Base-by-base conservation (phyloP, 169 alveolate species). In the Plasmodium knowlesi region DNA sequence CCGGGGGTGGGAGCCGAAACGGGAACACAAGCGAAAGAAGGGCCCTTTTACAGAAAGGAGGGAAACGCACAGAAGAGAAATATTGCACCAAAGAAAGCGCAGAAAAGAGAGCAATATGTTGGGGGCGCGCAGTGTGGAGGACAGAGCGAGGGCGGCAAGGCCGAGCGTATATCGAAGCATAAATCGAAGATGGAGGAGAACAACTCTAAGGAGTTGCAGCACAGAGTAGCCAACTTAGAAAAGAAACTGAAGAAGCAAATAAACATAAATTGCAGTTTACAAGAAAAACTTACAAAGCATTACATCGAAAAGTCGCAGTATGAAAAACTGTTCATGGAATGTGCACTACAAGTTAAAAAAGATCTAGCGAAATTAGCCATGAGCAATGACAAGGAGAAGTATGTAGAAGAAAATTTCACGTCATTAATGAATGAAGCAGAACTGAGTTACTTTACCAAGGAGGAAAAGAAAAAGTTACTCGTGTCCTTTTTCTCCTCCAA, bases 231-330 rank as follows among this genome's bases (percentile, higher is more conserved):
- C 37, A 78, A 79, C 67, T 80, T 88, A 73, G 94, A 88, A 88
- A 88, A 88, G 72, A 88, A 88, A 88, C 82, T 88, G 82, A 88
- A 88, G 57, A 88, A 79, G 72, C 94, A 88, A 88, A 79, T 88
- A 39, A 88, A 61, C 54, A 79, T 88, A 79, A 88, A 88, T 88
- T 57, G 82, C n/a, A 79, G 71, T 67, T 78, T 88, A 80, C 94
- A 88, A 50, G 83, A 88, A 79, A 88, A 78, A 73, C 89, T 88
- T 25, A 80, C 94, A 39, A 76, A 53, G 32, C 82, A 67, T 79
- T 88, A 88, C 50, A 88, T 88, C 37, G 94, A 88, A 54, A 88
- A 88, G 71, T 88, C 94, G 37, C 53, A 88, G 82, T 88, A 88
- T 41, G 94, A 88, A 67, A 88, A 88, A 61, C 50, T 88, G 46